Conservation (phyloP, 345 rosid species). For the Turritis glabra region DNA sequence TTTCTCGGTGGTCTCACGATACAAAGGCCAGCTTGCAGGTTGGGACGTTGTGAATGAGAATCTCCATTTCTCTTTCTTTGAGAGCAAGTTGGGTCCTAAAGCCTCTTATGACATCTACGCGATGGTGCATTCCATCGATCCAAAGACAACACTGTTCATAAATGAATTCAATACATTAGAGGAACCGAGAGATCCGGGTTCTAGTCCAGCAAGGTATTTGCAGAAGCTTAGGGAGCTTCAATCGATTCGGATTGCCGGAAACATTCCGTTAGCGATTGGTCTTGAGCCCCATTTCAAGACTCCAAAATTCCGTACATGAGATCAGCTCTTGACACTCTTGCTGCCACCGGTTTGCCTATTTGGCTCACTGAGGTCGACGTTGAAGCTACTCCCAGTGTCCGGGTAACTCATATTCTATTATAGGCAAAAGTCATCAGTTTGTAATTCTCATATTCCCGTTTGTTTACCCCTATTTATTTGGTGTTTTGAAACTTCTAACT, state of each 20-base stretch:
- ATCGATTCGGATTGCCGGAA: not conserved
- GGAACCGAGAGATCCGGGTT: not conserved
- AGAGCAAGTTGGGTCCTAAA: constrained; percentile 48
- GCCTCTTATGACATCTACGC: constrained; percentile 32
- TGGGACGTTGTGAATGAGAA: constrained; percentile 90
- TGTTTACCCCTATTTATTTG: too few relatives aligned
- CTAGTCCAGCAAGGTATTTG: not conserved
- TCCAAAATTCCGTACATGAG: constrained; percentile 71
- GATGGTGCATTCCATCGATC: not conserved
- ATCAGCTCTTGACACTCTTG: constrained; percentile 62
- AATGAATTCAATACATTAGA: not conserved
- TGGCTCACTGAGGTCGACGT: constrained; percentile 88
- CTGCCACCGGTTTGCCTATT: constrained; percentile 53
- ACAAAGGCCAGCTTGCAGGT: constrained; percentile 52
- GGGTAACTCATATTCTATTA: constrained; percentile 17
- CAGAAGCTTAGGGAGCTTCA: not conserved
- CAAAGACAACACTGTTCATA: not conserved
- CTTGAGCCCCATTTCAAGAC: constrained; percentile 58
- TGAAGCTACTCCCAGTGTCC: constrained; percentile 10
- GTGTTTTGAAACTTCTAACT: too few relatives aligned
- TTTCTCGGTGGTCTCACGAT: constrained; percentile 49
- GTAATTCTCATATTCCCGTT: too few relatives aligned
- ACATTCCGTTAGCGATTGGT: constrained; percentile 52
- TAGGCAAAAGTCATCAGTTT: too few relatives aligned
- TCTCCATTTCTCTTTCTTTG: constrained; percentile 55